phyloP scores from a whole-genome alignment of 345 rosid species.

The Heritiera fomes region DNA sequence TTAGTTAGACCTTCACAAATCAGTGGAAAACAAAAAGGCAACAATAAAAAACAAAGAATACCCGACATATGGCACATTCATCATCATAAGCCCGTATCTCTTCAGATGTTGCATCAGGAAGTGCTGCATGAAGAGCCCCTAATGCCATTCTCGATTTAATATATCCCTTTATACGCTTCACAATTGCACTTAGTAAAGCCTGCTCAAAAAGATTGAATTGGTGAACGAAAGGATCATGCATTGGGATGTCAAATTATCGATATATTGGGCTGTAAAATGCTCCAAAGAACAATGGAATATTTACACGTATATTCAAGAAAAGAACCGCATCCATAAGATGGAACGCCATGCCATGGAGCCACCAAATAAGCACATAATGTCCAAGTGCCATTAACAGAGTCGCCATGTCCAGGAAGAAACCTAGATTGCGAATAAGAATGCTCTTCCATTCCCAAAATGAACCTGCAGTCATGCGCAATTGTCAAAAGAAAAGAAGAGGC shows the following conservation, averaged over 20 bases:
- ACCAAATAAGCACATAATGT: constrained; percentile 90
- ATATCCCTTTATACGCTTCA: constrained; percentile 88
- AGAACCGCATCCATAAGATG: constrained; percentile 92
- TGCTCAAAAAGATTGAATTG: constrained; percentile 38
- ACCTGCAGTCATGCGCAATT: constrained; percentile 48
- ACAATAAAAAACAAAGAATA: constrained; percentile 38
- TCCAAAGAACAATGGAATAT: constrained; percentile 5
- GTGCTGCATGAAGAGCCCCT: constrained; percentile 93
- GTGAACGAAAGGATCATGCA: constrained; percentile 14
- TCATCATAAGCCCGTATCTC: constrained; percentile 87
- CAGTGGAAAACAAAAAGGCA: constrained; percentile 21
- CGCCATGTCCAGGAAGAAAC: constrained; percentile 94
- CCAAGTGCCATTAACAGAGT: constrained; percentile 89
- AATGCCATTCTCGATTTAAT: constrained; percentile 83
- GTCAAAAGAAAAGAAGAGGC: constrained; percentile 17
- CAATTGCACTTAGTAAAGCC: constrained; percentile 90
- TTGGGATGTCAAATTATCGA: constrained; percentile 14
- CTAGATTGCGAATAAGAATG: constrained; percentile 79
- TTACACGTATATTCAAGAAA: constrained; percentile 89
- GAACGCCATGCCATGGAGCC: constrained; percentile 95
- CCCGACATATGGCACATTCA: constrained; percentile 99
- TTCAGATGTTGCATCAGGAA: constrained; percentile 94
- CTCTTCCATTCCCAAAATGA: constrained; percentile 94
- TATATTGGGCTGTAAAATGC: background rate
- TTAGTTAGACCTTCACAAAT: constrained; percentile 23